Evolutionary conservation across 2,329 filamentous ascomycete species (phyloP).

Genomic region (Cladobotryum protrusum): DNA sequence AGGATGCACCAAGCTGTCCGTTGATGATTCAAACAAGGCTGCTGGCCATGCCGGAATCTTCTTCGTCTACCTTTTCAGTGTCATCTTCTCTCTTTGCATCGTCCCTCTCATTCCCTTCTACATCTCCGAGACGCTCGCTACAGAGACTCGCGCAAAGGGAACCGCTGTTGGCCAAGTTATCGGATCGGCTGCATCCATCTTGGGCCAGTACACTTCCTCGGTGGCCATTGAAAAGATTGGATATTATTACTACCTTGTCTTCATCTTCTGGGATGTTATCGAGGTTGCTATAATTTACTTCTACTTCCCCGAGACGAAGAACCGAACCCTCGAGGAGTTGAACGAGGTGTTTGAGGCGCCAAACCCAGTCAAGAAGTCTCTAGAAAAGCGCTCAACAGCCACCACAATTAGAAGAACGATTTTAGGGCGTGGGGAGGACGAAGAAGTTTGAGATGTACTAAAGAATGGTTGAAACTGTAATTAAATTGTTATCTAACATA

Average conservation of each 20-base stretch:
- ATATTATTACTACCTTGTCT: slow-evolving; percentile 34
- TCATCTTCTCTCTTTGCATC: slow-evolving; percentile 25
- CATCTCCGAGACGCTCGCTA: slow-evolving; percentile 15
- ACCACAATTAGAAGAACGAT: background rate
- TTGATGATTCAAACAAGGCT: slow-evolving; percentile 39
- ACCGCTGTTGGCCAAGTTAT: slow-evolving; percentile 6
- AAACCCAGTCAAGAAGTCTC: slow-evolving; percentile 11
- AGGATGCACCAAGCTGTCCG: slow-evolving; percentile 35
- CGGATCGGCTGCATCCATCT: slow-evolving; percentile 8
- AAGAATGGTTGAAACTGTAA: no score
- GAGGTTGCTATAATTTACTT: slow-evolving; percentile 29
- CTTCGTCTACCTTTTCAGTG: slow-evolving; percentile 51
- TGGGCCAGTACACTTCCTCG: slow-evolving; percentile 8
- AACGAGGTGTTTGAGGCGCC: slow-evolving; percentile 20
- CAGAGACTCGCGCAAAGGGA: slow-evolving; percentile 17
- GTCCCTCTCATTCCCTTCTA: slow-evolving; percentile 15
- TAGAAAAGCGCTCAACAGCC: background rate
- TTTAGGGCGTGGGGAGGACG: background rate
- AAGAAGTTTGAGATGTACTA: background rate
- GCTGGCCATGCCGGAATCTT: slow-evolving; percentile 55
- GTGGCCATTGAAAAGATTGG: slow-evolving; percentile 18
- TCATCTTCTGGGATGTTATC: slow-evolving; percentile 23
- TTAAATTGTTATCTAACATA: no score
- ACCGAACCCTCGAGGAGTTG: slow-evolving; percentile 22
- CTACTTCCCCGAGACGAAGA: slow-evolving; percentile 26